phyloP scores from a whole-genome alignment of 2,329 filamentous ascomycete species.

The Fusarium sp. region DNA sequence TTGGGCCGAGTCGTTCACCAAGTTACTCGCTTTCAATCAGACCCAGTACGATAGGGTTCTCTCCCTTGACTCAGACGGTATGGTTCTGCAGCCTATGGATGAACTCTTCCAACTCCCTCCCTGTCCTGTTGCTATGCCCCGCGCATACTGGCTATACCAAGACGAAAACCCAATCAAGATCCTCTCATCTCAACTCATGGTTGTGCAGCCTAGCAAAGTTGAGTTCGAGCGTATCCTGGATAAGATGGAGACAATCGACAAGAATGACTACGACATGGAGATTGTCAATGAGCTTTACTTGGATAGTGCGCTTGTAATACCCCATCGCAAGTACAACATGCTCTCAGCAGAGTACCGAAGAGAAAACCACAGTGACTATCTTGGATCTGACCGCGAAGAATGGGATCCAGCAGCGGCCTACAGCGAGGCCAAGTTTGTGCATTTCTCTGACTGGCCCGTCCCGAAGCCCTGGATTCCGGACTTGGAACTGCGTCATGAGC shows the following conservation, averaged over 20 bases:
- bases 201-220: conserved; percentile 65
- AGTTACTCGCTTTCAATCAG: conserved; percentile 76
- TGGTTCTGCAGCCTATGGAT: conserved; percentile 72
- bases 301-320: conserved; percentile 69
- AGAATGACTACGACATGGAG: conserved; percentile 72
- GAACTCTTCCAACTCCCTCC: conserved; percentile 76
- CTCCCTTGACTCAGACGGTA: conserved; percentile 72
- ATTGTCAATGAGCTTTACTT: conserved; percentile 72
- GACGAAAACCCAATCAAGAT: conserved; percentile 51
- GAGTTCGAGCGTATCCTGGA: conserved; percentile 59
- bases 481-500: background rate
- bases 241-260: conserved; percentile 43
- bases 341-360: conserved; percentile 72
- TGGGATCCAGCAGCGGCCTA: conserved; percentile 68
- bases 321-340: conserved; percentile 72
- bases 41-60: conserved; percentile 65
- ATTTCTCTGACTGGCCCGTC: conserved; percentile 79
- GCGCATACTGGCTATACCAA: conserved; percentile 76
- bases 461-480: conserved; percentile 65
- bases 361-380: conserved; percentile 59
- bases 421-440: conserved; percentile 72
- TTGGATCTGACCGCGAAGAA: conserved; percentile 55
- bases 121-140: conserved; percentile 73
- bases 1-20: conserved; percentile 74
- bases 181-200: conserved; percentile 70